Evolutionary conservation across 352 stramenopile genomes (phyloP).

Genomic region (Globisporangium parvum): DNA sequence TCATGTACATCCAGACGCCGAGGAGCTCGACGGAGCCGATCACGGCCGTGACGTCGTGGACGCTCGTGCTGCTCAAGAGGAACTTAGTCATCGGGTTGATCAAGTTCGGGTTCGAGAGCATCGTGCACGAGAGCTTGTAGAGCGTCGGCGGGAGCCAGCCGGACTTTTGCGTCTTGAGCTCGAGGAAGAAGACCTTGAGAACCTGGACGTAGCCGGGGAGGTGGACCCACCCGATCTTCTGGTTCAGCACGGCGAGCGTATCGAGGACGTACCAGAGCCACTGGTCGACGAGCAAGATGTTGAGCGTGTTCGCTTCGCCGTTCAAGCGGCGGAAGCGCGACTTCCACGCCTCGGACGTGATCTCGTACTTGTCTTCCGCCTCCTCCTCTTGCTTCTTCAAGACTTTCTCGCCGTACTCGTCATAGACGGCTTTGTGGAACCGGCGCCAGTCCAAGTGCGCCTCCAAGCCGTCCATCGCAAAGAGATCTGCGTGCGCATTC

Average conservation of each 20-base stretch:
- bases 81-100: constrained; percentile 91
- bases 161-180: constrained; percentile 86
- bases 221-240: constrained; percentile 86
- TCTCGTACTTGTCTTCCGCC: constrained; percentile 87
- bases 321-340: constrained; percentile 74
- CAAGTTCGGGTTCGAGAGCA: constrained; percentile 81
- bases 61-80: constrained; percentile 77
- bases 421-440: constrained; percentile 85
- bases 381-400: constrained; percentile 85
- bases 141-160: constrained; percentile 79
- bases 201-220: constrained; percentile 83
- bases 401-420: constrained; percentile 82
- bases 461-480: constrained; percentile 86
- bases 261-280: constrained; percentile 89
- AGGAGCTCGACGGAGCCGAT: constrained; percentile 84
- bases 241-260: constrained; percentile 83
- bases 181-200: constrained; percentile 85
- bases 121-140: constrained; percentile 88
- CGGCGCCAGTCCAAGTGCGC: constrained; percentile 85
- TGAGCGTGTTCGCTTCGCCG: constrained; percentile 81
- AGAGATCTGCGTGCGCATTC: constrained; percentile 79
- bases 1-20: constrained; percentile 91
- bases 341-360: constrained; percentile 79
- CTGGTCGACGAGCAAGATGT: constrained; percentile 84
- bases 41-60: constrained; percentile 83